Base-by-base conservation (phyloP, 1,139 yeast genomes). In the Yamadazyma triangularis region DNA sequence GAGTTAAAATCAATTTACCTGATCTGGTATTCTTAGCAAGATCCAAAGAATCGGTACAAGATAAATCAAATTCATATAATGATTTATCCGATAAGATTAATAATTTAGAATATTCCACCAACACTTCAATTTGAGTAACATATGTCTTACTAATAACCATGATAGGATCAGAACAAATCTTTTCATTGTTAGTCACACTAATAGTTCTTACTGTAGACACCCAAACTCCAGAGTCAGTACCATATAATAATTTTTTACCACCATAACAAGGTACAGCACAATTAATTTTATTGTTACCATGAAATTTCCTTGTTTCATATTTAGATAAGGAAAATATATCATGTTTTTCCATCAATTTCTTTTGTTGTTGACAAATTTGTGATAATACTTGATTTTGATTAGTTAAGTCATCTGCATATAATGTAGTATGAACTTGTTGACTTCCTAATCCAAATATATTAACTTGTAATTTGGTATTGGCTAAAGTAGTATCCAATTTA, bases 211-310 rank as follows among this genome's bases (percentile, higher is more conserved):
- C 75, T 0, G 84, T 76, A 28, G 93, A 79, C 28, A 87, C 77
- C 71, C 85, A 93, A 6, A 91, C 79, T 8, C 98, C 98, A 3
- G 81, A 73, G 51, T 88, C 95, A 0, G 97, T 88, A 29, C 97
- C 97, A 49, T 86, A 89, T 28, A 91, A 58, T 43, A 89, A 61
- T 55, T 89, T 86, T 42, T 95, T 76, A 15, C 98, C 97, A 34
- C 96, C 96, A 50, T 91, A 95, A 53, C 89, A 82, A 20, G 96
- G 95, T 23, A 86, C 89, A 18, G 91, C 93, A 64, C 97, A 88
- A 50, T 86, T 88, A 44, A 91, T 87, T 41, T 82, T 77, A 40
- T 67, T 67, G 50, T 86, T 85, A 15, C 81, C 79, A 28, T 66
- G 64, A 56, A 89, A 89, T 49, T 80, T 77, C 47, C 78, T 72